A percentile compares a stretch with the other conserved stretches of the same genome.
These are phyloP conservation scores for Castanea sativa DNA, from an alignment of 306 rosid genomes.

Conservation along the genomic window DNA sequence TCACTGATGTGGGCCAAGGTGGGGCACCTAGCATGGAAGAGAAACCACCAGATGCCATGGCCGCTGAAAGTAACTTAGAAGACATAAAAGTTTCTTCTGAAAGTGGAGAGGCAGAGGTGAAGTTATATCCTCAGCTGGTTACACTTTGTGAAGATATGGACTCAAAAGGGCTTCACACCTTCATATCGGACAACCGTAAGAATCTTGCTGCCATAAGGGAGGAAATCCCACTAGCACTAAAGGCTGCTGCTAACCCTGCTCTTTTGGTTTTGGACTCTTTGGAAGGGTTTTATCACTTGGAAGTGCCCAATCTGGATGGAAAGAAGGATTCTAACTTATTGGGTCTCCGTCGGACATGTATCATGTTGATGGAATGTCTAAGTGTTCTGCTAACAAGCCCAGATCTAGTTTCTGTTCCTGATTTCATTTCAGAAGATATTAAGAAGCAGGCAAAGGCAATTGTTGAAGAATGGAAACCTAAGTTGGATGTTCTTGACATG, in stretches of 20 bases:
- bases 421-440: slow-evolving; percentile 62
- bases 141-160: slow-evolving; percentile 85
- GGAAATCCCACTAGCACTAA: slow-evolving; percentile 82
- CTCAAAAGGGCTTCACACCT: slow-evolving; percentile 81
- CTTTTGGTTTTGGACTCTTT: slow-evolving; percentile 71
- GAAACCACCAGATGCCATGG: slow-evolving; percentile 50
- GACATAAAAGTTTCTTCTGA: slow-evolving; percentile 48
- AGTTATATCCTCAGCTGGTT: slow-evolving; percentile 69
- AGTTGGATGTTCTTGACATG: slow-evolving; percentile 79
- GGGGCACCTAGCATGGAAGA: slow-evolving; percentile 45
- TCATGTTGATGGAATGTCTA: slow-evolving; percentile 98
- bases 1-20: slow-evolving; percentile 39
- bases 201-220: slow-evolving; percentile 88
- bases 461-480: slow-evolving; percentile 94
- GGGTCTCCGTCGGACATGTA: slow-evolving; percentile 94
- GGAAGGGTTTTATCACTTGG: slow-evolving; percentile 75
- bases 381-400: slow-evolving; percentile 60
- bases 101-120: slow-evolving; percentile 41
- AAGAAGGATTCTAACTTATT: slow-evolving; percentile 89
- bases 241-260: slow-evolving; percentile 86
- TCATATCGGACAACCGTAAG: slow-evolving; percentile 93
- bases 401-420: slow-evolving; percentile 36
- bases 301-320: slow-evolving; percentile 62
- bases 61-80: slow-evolving; percentile 43
- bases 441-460: slow-evolving; percentile 70